A percentile compares a stretch with the other conserved stretches of the same genome.
These are phyloP conservation scores for Trametes elegans DNA, from an alignment of 768 basidiomycete genomes.

Conservation along the genomic window DNA sequence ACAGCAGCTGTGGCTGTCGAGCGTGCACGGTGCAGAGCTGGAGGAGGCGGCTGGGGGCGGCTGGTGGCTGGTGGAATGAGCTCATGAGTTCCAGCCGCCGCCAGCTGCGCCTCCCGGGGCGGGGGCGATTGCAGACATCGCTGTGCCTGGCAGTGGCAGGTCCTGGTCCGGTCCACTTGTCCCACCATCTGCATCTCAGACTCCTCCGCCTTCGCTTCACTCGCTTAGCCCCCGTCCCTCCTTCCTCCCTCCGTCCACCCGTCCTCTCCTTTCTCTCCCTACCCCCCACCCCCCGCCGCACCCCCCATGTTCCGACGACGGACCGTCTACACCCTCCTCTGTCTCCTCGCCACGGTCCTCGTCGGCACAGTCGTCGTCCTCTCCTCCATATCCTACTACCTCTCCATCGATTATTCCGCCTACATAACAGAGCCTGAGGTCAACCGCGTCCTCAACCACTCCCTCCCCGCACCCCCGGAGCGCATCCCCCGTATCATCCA, in stretches of 20 bases:
- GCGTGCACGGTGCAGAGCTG: neutral
- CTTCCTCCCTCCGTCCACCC: constrained; percentile 13
- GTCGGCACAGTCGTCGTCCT: constrained; percentile 89
- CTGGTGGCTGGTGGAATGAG: neutral
- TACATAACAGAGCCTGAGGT: constrained; percentile 82
- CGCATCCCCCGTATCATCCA: constrained; percentile 91
- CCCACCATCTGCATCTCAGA: too few species aligned
- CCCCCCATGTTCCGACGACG: constrained; percentile 43
- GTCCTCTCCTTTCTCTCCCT: constrained; percentile 18
- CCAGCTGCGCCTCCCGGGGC: too few species aligned
- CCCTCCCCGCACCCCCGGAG: constrained; percentile 46
- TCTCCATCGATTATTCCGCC: constrained; percentile 73
- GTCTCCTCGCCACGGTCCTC: constrained; percentile 72
- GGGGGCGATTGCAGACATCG: neutral
- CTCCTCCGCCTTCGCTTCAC: constrained; percentile 8
- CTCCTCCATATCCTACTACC: constrained; percentile 87
- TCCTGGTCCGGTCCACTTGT: too few species aligned
- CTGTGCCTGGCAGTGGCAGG: constrained; percentile 15
- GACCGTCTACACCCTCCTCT: constrained; percentile 45
- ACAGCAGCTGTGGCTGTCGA: too few species aligned
- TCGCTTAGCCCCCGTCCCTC: constrained; percentile 1
- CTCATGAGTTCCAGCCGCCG: too few species aligned
- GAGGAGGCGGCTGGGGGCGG: neutral
- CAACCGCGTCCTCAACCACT: constrained; percentile 47
- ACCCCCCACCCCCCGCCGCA: constrained; percentile 20